phyloP scores from a whole-genome alignment of 352 stramenopile species.

The Plasmopara viticola region DNA sequence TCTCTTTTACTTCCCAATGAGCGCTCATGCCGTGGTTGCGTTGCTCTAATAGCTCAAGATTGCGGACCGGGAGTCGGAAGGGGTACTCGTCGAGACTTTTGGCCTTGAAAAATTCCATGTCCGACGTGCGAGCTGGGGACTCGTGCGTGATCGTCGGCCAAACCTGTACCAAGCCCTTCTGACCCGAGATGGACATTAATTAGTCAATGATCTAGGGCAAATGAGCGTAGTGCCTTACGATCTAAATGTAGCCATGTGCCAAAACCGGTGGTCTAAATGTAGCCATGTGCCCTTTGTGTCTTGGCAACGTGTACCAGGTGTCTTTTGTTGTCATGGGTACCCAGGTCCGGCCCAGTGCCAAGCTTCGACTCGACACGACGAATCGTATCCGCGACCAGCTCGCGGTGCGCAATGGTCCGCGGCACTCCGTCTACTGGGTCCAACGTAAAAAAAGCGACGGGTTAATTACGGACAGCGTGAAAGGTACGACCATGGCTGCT shows the following conservation, averaged over 20 bases:
- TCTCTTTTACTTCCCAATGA: too few relatives aligned
- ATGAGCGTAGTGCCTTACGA: not conserved
- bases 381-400: slow-evolving; percentile 39
- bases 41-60: slow-evolving; percentile 63
- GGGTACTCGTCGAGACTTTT: slow-evolving; percentile 82
- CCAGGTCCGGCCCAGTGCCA: slow-evolving; percentile 7
- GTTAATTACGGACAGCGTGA: slow-evolving; percentile 29
- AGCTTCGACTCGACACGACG: slow-evolving; percentile 8
- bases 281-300: slow-evolving; percentile 7
- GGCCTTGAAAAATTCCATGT: slow-evolving; percentile 83
- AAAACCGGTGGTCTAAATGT: slow-evolving; percentile 15
- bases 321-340: slow-evolving; percentile 9
- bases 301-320: too few relatives aligned
- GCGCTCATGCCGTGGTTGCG: slow-evolving; percentile 10
- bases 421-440: slow-evolving; percentile 82
- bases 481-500: slow-evolving; percentile 32
- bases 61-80: slow-evolving; percentile 79
- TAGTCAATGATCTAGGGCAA: not conserved
- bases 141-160: slow-evolving; percentile 82
- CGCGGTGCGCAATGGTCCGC: slow-evolving; percentile 51
- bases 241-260: slow-evolving; percentile 4
- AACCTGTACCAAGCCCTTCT: slow-evolving; percentile 76
- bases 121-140: slow-evolving; percentile 79
- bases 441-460: slow-evolving; percentile 31
- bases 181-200: slow-evolving; percentile 65